phyloP scores from a whole-genome alignment of 2,329 filamentous ascomycete species.

The Fusarium mexicanum region DNA sequence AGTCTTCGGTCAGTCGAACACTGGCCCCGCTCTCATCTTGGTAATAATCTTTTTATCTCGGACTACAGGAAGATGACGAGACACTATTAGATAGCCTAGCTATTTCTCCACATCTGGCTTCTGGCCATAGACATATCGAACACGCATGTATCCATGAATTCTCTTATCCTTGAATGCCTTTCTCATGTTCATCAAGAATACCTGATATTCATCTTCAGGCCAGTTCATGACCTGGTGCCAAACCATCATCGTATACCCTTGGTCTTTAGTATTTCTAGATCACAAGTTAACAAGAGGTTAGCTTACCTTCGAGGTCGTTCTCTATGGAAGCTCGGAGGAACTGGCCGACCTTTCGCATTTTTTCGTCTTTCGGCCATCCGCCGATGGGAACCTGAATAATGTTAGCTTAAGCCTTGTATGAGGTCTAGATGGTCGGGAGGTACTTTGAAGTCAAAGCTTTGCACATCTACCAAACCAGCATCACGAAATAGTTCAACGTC shows the following conservation, averaged over 20 bases:
- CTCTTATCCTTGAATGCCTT: slow-evolving; percentile 3
- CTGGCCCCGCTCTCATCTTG: no score
- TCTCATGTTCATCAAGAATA: slow-evolving; percentile 8
- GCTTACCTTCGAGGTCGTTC: slow-evolving; percentile 14
- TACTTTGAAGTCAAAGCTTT: slow-evolving; percentile 6
- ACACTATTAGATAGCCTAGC: fast-evolving
- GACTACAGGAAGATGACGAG: no score
- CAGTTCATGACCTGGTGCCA: slow-evolving; percentile 9
- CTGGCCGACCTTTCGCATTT: background rate
- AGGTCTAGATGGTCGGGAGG: fast-evolving
- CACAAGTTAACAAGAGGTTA: fast-evolving
- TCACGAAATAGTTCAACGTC: background rate
- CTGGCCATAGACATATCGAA: slow-evolving; percentile 5
- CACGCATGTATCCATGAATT: slow-evolving; percentile 9
- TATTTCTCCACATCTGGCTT: background rate
- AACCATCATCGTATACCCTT: slow-evolving; percentile 19
- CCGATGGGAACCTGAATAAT: background rate
- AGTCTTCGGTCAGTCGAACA: background rate
- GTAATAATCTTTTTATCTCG: background rate
- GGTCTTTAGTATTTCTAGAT: fast-evolving
- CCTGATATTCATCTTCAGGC: slow-evolving; percentile 11
- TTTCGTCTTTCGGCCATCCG: slow-evolving; percentile 8
- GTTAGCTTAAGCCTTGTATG: background rate
- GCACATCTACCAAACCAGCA: background rate
- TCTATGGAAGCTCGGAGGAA: slow-evolving; percentile 11